A percentile compares a stretch with the other conserved stretches of the same genome.
These are phyloP conservation scores for Tarenaya hassleriana DNA, from an alignment of 345 rosid genomes.

Conservation along the genomic window DNA sequence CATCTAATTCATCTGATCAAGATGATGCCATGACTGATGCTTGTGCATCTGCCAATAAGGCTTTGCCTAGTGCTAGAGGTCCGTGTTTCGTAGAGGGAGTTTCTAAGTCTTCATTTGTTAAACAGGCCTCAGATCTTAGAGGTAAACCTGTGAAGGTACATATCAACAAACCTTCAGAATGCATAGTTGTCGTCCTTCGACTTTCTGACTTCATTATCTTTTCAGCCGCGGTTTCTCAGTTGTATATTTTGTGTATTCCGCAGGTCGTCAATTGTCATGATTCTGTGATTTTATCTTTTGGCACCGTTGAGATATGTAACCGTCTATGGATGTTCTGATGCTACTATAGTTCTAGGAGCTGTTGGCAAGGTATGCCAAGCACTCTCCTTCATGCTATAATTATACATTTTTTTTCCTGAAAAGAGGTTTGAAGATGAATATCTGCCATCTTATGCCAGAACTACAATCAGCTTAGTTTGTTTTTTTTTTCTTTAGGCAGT, in stretches of 20 bases:
- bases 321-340: constrained; percentile 89
- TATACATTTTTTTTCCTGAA: too few relatives aligned
- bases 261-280: constrained; percentile 97
- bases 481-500: constrained; percentile 55
- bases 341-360: constrained; percentile 96
- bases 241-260: constrained; percentile 23
- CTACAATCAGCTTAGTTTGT: constrained; percentile 15
- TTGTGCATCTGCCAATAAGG: constrained; percentile 50
- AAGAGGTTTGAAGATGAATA: neutral
- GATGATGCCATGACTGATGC: constrained; percentile 81
- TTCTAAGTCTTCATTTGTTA: constrained; percentile 75
- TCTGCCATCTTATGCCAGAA: neutral
- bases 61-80: constrained; percentile 50
- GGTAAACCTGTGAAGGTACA: constrained; percentile 91
- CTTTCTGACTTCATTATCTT: constrained; percentile 10
- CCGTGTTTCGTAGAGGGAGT: constrained; percentile 81
- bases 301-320: constrained; percentile 92
- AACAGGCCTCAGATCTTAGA: constrained; percentile 87
- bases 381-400: constrained; percentile 11
- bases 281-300: constrained; percentile 81
- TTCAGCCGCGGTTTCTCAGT: neutral
- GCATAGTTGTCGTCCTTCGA: constrained; percentile 1
- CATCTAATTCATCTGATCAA: constrained; percentile 54
- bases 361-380: constrained; percentile 68
- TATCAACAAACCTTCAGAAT: constrained; percentile 10